Evolutionary conservation across 495 filamentous ascomycete genomes (phyloP).

Genomic region (Annulohypoxylon moriforme): DNA sequence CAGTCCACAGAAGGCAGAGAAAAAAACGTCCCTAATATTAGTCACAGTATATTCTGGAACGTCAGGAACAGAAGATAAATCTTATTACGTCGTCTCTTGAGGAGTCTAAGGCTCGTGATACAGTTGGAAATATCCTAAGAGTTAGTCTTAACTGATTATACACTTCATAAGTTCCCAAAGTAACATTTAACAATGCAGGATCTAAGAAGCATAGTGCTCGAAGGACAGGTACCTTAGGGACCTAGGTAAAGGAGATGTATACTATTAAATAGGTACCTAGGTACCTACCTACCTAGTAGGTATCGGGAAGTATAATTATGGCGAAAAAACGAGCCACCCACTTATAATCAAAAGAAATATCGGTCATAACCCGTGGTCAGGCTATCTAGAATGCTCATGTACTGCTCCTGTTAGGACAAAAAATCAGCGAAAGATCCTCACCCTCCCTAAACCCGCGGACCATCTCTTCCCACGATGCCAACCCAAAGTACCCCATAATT

Average conservation of each 20-base stretch:
- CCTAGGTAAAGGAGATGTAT: neutral
- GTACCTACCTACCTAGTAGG: too few relatives aligned
- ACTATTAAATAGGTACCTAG: neutral
- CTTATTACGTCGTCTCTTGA: slow-evolving; percentile 16
- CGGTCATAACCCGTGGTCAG: too few relatives aligned
- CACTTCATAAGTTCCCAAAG: neutral
- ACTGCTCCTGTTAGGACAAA: neutral
- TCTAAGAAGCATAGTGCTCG: neutral
- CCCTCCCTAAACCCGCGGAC: slow-evolving; percentile 8
- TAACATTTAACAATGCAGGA: slow-evolving; percentile 7
- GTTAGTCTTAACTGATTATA: neutral
- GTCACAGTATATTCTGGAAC: slow-evolving; percentile 15
- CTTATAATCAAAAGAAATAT: too few relatives aligned
- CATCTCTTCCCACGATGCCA: slow-evolving; percentile 23
- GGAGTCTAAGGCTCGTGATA: neutral
- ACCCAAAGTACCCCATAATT: slow-evolving; percentile 7
- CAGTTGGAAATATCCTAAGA: slow-evolving; percentile 1
- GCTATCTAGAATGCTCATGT: neutral
- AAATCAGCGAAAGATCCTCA: slow-evolving; percentile 25
- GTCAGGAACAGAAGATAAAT: slow-evolving; percentile 17
- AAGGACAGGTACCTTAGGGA: neutral
- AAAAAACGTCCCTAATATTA: neutral
- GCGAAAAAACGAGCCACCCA: too few relatives aligned
- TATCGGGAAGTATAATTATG: too few relatives aligned
- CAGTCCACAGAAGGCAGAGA: neutral